phyloP scores from a whole-genome alignment of 176 grass and related monocot genomes.

The Triticum dicoccoides region DNA sequence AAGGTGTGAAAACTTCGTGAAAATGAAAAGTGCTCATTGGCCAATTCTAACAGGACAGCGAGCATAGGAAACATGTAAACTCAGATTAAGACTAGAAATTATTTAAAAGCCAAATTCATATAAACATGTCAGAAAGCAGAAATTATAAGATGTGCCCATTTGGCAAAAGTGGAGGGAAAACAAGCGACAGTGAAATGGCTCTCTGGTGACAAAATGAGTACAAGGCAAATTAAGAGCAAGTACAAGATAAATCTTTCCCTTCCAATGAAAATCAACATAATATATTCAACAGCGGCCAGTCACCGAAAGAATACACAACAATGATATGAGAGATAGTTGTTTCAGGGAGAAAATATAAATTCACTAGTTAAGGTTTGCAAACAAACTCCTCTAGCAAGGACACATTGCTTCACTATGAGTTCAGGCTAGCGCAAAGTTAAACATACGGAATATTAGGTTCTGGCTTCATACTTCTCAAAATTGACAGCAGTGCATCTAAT shows the following conservation, averaged over 20 bases:
- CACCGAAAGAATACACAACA: background rate
- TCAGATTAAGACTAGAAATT: background rate
- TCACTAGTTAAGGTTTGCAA: slow-evolving; percentile 12
- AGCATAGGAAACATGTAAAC: background rate
- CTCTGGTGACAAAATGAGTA: background rate
- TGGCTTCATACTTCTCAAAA: slow-evolving; percentile 15
- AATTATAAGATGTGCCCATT: background rate
- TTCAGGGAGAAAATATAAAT: slow-evolving; percentile 6
- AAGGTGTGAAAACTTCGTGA: background rate
- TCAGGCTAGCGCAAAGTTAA: background rate
- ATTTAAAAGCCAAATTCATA: background rate
- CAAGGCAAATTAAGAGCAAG: background rate
- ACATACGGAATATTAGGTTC: background rate
- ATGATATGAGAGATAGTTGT: background rate
- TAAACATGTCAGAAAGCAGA: background rate
- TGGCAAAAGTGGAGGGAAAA: background rate
- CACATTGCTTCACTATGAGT: background rate
- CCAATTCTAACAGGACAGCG: background rate
- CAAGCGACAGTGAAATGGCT: background rate
- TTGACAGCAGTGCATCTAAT: background rate
- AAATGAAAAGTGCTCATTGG: background rate
- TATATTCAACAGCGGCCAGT: background rate
- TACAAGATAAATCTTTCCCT: background rate
- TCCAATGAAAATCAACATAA: slow-evolving; percentile 6
- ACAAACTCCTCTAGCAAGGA: background rate